Percentiles rank a stretch among this genome's conserved stretches.
Conservation (phyloP, 495 filamentous ascomycete genomes). For the Annulohypoxylon nitens region DNA sequence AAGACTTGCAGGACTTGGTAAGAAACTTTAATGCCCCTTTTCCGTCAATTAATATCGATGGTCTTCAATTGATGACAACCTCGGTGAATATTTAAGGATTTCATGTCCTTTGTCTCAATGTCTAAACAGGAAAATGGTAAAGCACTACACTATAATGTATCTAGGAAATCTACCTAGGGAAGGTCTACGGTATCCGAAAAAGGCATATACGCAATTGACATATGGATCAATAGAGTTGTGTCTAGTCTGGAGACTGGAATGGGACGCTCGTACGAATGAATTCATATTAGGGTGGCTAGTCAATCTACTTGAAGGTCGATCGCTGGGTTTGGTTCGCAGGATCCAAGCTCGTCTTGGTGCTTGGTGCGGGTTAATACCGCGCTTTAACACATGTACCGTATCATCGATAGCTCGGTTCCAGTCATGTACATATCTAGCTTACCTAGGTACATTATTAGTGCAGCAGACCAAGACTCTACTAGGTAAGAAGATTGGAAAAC, state of each 20-base stretch:
- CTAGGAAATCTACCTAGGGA: neutral
- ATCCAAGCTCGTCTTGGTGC: conserved; percentile 33
- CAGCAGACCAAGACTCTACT: conserved; percentile 25
- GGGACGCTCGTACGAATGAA: conserved; percentile 11
- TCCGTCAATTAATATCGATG: neutral
- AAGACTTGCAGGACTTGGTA: neutral
- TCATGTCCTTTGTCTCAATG: neutral
- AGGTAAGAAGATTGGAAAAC: conserved; percentile 22
- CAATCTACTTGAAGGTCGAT: conserved; percentile 43
- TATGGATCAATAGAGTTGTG: conserved; percentile 2
- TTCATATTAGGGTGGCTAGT: conserved; percentile 27
- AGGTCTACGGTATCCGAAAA: neutral
- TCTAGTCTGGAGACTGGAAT: neutral
- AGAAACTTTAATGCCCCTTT: conserved; percentile 8
- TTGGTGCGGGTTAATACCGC: conserved; percentile 43
- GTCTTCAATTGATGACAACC: neutral
- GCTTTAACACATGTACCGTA: conserved; percentile 43
- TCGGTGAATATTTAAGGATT: neutral
- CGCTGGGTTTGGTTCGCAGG: conserved; percentile 44
- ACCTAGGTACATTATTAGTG: conserved; percentile 39
- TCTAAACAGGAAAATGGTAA: neutral
- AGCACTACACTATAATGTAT: neutral
- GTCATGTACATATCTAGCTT: conserved; percentile 38
- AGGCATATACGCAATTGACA: conserved; percentile 5
- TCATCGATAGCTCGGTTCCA: conserved; percentile 42